Evolutionary conservation across 2,329 filamentous ascomycete genomes (phyloP), one percentile per base, ranked within the genome.

Genomic region (Neonectria punicea): DNA sequence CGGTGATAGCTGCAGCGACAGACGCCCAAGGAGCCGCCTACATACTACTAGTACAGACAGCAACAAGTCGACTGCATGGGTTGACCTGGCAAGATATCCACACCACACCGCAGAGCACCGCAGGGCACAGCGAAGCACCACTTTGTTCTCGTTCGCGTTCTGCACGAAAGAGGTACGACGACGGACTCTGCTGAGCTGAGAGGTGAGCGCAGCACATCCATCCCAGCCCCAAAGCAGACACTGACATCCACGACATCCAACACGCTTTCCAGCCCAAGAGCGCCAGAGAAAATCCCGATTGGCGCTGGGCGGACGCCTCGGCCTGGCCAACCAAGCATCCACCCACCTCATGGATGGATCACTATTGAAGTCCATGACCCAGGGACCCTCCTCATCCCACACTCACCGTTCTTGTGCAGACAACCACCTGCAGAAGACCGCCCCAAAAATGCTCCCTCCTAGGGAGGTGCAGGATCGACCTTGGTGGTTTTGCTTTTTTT

Each of bases 321-420:
- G 56, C 53, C 58, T 32, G 64, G 43, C 61, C 61, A 63, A 34
- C 55, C 41, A 57, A 51, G 61, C 55, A 49, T 30, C 59, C 59
- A 58, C 61, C 54, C 54, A 58, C 55, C 39, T 20, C 59, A 58
- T 47, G 43, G 55, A 58, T 47, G 43, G 55, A 63, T 61, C 30
- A 34, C 49, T 20, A 53, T 20, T 43, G 13, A 9, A 43, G 9
- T 43, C 39, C 39, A 43, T 44, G 36, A 25, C 22, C 58, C 20
- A 49, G 32, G 43, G 54, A 50, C 66, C 54, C 25, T 46, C 32
- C 32, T 22, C 50, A 53, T 64, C 63, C 58, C 58, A 58, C 63
- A 49, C 59, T 73, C 71, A 72, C 71, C 67, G 70, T 71, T 71
- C 67, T 70, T 61, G 66, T 71, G 70, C 68, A 73, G 63, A 63